These are phyloP conservation scores for Lachnellula subtilissima DNA, from an alignment of 2,329 filamentous ascomycete genomes.

Conservation along the genomic window DNA sequence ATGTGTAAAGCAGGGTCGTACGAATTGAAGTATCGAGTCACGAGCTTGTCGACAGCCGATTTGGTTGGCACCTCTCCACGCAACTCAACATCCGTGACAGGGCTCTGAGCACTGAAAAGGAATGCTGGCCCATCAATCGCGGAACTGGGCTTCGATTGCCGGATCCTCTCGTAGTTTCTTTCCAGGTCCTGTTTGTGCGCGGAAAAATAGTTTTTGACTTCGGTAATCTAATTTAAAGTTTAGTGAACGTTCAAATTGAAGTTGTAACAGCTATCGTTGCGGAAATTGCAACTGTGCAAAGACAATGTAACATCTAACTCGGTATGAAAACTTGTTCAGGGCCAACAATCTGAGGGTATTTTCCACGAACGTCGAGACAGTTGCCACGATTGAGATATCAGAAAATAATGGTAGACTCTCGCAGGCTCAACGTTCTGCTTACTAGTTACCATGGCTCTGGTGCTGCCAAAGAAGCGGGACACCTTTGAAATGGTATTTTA, in stretches of 20 bases:
- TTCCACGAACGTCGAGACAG: too few relatives aligned
- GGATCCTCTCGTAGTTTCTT: conserved; percentile 71
- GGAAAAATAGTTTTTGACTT: conserved; percentile 87
- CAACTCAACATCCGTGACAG: conserved; percentile 70
- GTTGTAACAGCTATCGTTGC: conserved; percentile 2
- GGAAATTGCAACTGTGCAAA: neutral
- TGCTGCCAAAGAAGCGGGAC: neutral
- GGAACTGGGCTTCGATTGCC: conserved; percentile 58
- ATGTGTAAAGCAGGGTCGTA: conserved; percentile 67
- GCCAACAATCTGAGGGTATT: too few relatives aligned
- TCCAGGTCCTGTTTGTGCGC: conserved; percentile 86
- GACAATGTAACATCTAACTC: neutral
- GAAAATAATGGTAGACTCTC: too few relatives aligned
- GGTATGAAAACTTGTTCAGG: neutral
- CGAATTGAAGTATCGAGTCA: conserved; percentile 87
- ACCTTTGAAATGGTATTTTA: neutral
- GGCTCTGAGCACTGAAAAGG: conserved; percentile 66
- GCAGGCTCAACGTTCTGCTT: too few relatives aligned
- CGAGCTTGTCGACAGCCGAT: conserved; percentile 75
- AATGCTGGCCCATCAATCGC: conserved; percentile 67
- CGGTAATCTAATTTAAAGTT: conserved; percentile 58
- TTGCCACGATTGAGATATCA: too few relatives aligned
- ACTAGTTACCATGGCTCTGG: too few relatives aligned
- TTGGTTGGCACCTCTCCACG: conserved; percentile 75
- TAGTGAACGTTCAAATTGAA: neutral